These are phyloP conservation scores for Hypocreales sp. DNA, from an alignment of 2,329 filamentous ascomycete species.

Conservation along the genomic window DNA sequence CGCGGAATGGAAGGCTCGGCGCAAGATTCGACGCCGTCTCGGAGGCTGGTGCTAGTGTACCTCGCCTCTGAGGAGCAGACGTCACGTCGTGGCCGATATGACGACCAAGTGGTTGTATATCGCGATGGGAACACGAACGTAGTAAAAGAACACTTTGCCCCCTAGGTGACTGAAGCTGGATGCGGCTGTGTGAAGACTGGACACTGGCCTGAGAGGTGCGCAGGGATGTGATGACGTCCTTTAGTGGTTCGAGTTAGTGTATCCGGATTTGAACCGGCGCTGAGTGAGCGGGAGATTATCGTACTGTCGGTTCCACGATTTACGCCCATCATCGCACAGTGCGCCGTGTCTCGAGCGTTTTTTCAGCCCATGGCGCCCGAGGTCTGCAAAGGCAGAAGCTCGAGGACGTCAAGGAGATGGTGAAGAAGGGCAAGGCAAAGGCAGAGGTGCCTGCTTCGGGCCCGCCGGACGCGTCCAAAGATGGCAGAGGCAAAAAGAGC, in stretches of 20 bases:
- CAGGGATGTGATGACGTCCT: no score
- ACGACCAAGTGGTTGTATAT: slow-evolving; percentile 13
- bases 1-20: slow-evolving; percentile 2
- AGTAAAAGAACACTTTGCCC: slow-evolving; percentile 4
- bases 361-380: no score
- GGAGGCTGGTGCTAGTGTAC: slow-evolving; percentile 11
- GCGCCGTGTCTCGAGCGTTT: no score
- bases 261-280: no score
- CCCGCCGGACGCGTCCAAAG: slow-evolving; percentile 32
- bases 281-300: no score
- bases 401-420: no score
- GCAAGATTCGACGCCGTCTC: slow-evolving; percentile 2
- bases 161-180: no score
- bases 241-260: no score
- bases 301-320: no score
- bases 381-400: no score
- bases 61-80: slow-evolving; percentile 4
- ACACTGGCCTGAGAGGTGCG: no score
- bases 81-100: slow-evolving; percentile 6
- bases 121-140: slow-evolving; percentile 5
- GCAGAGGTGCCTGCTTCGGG: slow-evolving; percentile 20
- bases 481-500: slow-evolving; percentile 29
- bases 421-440: slow-evolving; percentile 39
- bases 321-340: no score
- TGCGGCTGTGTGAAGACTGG: not conserved